Evolutionary conservation across 2,329 filamentous ascomycete genomes (phyloP).

Genomic region (Penicillium occitanis): DNA sequence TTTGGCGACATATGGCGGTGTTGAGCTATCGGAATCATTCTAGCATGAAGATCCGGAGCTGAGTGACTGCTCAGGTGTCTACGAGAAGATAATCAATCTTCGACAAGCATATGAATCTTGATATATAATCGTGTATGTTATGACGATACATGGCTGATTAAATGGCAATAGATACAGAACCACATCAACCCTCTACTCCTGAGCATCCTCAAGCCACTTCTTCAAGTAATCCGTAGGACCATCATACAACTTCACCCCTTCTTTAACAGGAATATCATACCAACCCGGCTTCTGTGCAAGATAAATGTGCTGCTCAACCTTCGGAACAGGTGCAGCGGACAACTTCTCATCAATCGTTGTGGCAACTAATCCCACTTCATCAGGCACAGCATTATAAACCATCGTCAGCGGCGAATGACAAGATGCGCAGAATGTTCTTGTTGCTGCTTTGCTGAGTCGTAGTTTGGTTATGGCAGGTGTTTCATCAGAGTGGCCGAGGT

Average conservation of each 20-base stretch:
- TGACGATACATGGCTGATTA: background rate
- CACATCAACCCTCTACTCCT: background rate
- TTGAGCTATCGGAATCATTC: too few relatives aligned
- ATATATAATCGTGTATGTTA: background rate
- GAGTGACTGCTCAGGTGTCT: too few relatives aligned
- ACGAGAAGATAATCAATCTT: background rate
- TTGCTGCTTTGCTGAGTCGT: constrained; percentile 4
- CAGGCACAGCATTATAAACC: background rate
- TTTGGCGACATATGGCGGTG: too few relatives aligned
- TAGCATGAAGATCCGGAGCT: too few relatives aligned
- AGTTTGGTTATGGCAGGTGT: background rate
- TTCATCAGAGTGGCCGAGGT: background rate
- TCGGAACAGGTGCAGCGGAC: background rate
- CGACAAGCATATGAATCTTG: background rate
- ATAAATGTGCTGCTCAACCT: constrained; percentile 6
- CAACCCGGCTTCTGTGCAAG: background rate
- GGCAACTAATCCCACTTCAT: background rate
- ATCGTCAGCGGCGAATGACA: background rate
- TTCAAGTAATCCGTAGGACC: background rate
- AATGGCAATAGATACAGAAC: background rate
- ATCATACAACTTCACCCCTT: background rate
- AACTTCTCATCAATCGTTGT: background rate
- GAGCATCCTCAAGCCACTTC: background rate
- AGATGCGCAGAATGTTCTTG: background rate
- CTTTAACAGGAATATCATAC: background rate